phyloP scores from a whole-genome alignment of 495 filamentous ascomycete species.

The Cudoniella acicularis region DNA sequence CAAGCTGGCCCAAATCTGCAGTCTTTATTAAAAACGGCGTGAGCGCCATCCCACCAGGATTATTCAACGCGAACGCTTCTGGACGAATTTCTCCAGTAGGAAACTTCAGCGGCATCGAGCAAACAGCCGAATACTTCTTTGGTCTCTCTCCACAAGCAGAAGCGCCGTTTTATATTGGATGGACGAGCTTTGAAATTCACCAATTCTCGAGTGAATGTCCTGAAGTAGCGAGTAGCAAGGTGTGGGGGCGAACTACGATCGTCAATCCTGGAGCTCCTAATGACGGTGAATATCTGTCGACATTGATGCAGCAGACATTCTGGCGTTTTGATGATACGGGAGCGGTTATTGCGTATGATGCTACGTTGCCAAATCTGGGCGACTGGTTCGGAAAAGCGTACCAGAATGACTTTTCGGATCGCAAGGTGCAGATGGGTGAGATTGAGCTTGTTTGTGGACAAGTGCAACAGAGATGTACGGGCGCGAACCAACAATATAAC shows the following conservation, averaged over 20 bases:
- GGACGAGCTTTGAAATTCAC: not conserved
- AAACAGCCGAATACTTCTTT: constrained; percentile 9
- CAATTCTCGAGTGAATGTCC: constrained; percentile 1
- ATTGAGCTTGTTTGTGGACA: not conserved
- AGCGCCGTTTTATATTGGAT: not conserved
- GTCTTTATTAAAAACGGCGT: not conserved
- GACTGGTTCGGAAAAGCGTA: not conserved
- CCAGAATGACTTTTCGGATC: constrained; percentile 1
- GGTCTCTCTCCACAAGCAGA: not conserved
- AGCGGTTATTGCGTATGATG: constrained; percentile 7
- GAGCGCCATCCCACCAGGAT: not conserved
- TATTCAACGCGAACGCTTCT: constrained; percentile 3
- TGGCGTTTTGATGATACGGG: constrained; percentile 5
- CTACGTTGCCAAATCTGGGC: constrained; percentile 4
- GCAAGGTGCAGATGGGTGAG: not conserved
- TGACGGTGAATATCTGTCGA: not conserved
- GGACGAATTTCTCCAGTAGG: constrained; percentile 3
- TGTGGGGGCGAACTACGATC: not conserved
- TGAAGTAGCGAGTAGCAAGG: constrained; percentile 2
- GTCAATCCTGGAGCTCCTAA: not conserved
- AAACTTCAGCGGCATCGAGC: constrained; percentile 8
- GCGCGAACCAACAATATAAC: constrained; percentile 5
- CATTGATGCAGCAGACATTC: constrained; percentile 5
- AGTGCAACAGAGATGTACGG: constrained; percentile 3
- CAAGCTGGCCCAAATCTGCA: not conserved